A percentile compares a stretch with the other conserved stretches of the same genome.
phyloP scores from a whole-genome alignment of 1,284 basidiomycete species.

The Cutaneotrichosporon mucoides region DNA sequence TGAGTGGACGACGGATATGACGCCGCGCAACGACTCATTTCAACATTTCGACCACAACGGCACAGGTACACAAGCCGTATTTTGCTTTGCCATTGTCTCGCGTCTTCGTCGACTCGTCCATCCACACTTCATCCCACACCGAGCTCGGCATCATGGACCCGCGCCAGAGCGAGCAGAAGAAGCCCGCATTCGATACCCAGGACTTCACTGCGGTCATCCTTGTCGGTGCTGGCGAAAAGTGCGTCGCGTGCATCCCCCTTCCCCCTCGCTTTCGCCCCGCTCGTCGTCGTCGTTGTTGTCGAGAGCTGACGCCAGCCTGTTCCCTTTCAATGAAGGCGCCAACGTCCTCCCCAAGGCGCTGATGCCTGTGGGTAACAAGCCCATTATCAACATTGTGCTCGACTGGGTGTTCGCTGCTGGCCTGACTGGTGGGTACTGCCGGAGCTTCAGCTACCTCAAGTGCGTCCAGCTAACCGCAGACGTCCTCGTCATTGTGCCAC shows the following conservation, averaged over 20 bases:
- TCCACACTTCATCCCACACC: neutral
- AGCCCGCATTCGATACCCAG: constrained; percentile 19
- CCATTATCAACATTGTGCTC: constrained; percentile 78
- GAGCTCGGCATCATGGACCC: constrained; percentile 4
- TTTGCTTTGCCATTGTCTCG: neutral
- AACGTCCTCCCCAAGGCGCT: constrained; percentile 62
- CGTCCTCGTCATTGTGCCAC: constrained; percentile 76
- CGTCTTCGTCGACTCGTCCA: neutral
- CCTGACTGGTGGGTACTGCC: constrained; percentile 62
- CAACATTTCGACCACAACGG: neutral
- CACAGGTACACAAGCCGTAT: too few relatives aligned
- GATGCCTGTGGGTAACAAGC: constrained; percentile 78
- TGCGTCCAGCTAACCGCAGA: constrained; percentile 53
- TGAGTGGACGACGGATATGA: neutral
- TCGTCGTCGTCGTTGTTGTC: too few relatives aligned
- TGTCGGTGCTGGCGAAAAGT: constrained; percentile 84
- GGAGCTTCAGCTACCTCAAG: neutral
- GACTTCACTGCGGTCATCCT: constrained; percentile 82
- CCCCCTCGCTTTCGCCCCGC: neutral
- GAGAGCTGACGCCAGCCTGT: constrained; percentile 30
- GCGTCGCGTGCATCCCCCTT: constrained; percentile 36
- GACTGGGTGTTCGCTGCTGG: constrained; percentile 83
- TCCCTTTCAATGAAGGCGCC: constrained; percentile 46
- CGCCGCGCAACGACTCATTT: neutral
- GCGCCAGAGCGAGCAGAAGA: neutral